A percentile compares a stretch with the other conserved stretches of the same genome.
These are phyloP conservation scores for Lodderomyces orthopsilosis DNA, from an alignment of 1,139 yeast genomes.

Conservation along the genomic window DNA sequence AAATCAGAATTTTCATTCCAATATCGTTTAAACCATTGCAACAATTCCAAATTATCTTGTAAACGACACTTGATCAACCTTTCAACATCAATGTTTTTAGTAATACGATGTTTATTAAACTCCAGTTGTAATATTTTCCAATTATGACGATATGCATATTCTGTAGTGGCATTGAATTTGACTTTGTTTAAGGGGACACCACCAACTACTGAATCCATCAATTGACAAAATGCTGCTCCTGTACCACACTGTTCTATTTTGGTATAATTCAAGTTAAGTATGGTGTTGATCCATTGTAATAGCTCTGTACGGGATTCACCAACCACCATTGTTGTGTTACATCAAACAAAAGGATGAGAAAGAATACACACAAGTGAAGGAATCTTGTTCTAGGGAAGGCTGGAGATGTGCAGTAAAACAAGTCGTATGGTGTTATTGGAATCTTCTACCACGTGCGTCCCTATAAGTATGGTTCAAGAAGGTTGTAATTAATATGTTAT, in stretches of 20 bases:
- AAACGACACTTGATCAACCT: slow-evolving; percentile 79
- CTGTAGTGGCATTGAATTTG: slow-evolving; percentile 60
- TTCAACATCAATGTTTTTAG: slow-evolving; percentile 78
- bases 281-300: slow-evolving; percentile 77
- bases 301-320: slow-evolving; percentile 77
- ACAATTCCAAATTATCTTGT: slow-evolving; percentile 89
- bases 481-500: too few species aligned
- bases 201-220: slow-evolving; percentile 78
- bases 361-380: too few species aligned
- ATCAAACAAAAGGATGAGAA: too few species aligned
- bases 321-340: slow-evolving; percentile 12
- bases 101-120: slow-evolving; percentile 67
- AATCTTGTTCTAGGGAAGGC: too few species aligned
- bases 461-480: too few species aligned
- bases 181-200: slow-evolving; percentile 81
- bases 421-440: too few species aligned
- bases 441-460: too few species aligned
- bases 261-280: slow-evolving; percentile 60
- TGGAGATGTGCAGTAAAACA: too few species aligned
- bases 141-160: slow-evolving; percentile 76
- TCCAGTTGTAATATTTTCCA: slow-evolving; percentile 82
- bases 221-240: slow-evolving; percentile 93
- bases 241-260: slow-evolving; percentile 93
- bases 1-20: slow-evolving; percentile 75
- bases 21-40: slow-evolving; percentile 85